Percentiles rank a stretch among this genome's conserved stretches.
Conservation (phyloP, 371 early-diverging fungal species). For the Apophysomyces variabilis region DNA sequence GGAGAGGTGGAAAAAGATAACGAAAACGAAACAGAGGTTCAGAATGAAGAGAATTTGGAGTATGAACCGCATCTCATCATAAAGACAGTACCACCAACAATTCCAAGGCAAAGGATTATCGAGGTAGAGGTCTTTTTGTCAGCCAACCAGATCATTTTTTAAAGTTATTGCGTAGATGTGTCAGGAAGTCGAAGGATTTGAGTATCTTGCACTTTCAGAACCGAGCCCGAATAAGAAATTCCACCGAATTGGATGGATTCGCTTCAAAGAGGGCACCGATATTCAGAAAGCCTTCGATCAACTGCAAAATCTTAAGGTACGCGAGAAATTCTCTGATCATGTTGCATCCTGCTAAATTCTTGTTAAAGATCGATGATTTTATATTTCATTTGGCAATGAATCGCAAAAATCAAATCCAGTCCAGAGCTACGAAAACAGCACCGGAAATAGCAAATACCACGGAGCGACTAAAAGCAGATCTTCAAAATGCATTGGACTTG, state of each 20-base stretch:
- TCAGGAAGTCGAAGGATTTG: conserved; percentile 74
- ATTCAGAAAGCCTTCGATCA: conserved; percentile 70
- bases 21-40: conserved; percentile 31
- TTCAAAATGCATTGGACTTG: conserved; percentile 61
- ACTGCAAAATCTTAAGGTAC: conserved; percentile 61
- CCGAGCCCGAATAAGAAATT: conserved; percentile 85
- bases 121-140: conserved; percentile 60
- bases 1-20: conserved; percentile 42
- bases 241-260: conserved; percentile 93
- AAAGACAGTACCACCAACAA: conserved; percentile 81
- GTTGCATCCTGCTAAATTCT: conserved; percentile 5
- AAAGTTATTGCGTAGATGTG: conserved; percentile 58
- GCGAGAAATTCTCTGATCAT: conserved; percentile 1
- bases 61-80: conserved; percentile 74
- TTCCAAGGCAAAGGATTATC: conserved; percentile 72
- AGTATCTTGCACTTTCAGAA: conserved; percentile 85
- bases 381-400: conserved; percentile 76
- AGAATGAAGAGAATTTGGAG: conserved; percentile 14
- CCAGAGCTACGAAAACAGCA: conserved; percentile 58
- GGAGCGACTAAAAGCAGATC: conserved; percentile 73
- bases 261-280: conserved; percentile 83
- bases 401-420: conserved; percentile 47
- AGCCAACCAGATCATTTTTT: background rate
- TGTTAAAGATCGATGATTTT: conserved; percentile 73
- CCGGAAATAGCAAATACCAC: conserved; percentile 66